Evolutionary conservation across 1,139 yeast genomes (phyloP).

Genomic region (Starmera stellimalicola): DNA sequence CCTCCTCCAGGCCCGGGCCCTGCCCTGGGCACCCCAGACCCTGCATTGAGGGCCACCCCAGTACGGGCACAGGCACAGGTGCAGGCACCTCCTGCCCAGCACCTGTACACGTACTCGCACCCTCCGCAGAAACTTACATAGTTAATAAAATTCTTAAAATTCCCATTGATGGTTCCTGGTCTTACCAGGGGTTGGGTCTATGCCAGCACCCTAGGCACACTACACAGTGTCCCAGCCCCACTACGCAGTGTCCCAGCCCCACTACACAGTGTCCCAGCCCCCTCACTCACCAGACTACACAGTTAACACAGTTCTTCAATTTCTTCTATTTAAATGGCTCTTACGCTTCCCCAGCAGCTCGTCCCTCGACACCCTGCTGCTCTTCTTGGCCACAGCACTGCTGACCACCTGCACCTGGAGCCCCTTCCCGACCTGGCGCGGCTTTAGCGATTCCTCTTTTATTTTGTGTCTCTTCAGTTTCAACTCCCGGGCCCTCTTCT

Average conservation of each 20-base stretch:
- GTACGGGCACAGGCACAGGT: no score
- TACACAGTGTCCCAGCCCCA: no score
- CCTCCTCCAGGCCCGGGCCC: background rate
- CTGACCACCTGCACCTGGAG: conserved; percentile 14
- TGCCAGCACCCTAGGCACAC: no score
- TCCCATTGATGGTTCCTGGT: no score
- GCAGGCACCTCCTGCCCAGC: no score
- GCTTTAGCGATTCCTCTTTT: conserved; percentile 5
- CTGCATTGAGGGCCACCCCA: no score
- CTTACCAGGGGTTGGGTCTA: no score
- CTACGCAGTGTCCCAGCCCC: no score
- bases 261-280: no score
- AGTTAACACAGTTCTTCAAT: conserved; percentile 2
- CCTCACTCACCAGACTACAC: background rate
- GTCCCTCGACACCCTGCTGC: background rate
- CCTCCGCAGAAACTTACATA: no score
- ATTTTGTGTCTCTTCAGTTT: conserved; percentile 9
- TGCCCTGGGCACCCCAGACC: background rate
- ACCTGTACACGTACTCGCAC: no score
- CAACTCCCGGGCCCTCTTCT: conserved; percentile 9
- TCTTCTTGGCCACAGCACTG: background rate
- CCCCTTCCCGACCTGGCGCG: conserved; percentile 13
- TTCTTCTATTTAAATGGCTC: background rate
- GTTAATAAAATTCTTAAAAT: no score
- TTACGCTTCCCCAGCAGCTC: conserved; percentile 1